Evolutionary conservation across 768 basidiomycete species (phyloP).

Genomic region (Lactifluus subvellereus): DNA sequence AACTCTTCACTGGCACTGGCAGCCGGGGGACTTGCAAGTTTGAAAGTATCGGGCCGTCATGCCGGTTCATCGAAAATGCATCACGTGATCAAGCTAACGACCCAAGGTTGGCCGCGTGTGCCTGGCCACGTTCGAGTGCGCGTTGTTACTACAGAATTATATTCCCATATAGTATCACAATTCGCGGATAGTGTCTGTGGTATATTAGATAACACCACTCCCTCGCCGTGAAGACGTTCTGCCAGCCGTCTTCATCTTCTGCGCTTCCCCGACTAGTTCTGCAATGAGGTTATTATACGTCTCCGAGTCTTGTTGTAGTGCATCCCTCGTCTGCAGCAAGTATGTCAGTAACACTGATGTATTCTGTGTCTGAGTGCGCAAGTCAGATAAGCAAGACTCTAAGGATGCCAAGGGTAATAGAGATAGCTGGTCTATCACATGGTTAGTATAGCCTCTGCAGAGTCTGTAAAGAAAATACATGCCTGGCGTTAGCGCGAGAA

Average conservation of each 20-base stretch:
- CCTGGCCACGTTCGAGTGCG: no score
- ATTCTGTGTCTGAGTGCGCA: constrained; percentile 66
- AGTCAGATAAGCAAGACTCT: constrained; percentile 58
- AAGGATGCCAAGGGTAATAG: constrained; percentile 64
- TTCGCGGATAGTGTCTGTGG: not conserved
- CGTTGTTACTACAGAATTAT: not conserved
- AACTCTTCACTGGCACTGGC: no score
- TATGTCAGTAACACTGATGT: constrained; percentile 75
- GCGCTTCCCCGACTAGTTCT: constrained; percentile 88
- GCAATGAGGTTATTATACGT: constrained; percentile 88
- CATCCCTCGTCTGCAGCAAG: constrained; percentile 74
- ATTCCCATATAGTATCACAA: not conserved
- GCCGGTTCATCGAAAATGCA: not conserved
- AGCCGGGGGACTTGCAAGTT: no score
- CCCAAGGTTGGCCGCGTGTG: no score
- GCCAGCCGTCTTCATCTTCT: constrained; percentile 68
- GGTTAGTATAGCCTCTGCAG: not conserved
- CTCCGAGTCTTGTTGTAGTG: constrained; percentile 81
- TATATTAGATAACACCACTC: constrained; percentile 19
- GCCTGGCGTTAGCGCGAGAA: constrained; percentile 69
- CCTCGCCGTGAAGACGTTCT: constrained; percentile 43
- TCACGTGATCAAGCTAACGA: not conserved
- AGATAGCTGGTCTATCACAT: constrained; percentile 58
- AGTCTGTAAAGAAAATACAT: constrained; percentile 22
- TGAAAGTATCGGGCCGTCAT: not conserved